Evolutionary conservation across 2,329 filamentous ascomycete species (phyloP).

Genomic region (Sphaceloma murrayae): DNA sequence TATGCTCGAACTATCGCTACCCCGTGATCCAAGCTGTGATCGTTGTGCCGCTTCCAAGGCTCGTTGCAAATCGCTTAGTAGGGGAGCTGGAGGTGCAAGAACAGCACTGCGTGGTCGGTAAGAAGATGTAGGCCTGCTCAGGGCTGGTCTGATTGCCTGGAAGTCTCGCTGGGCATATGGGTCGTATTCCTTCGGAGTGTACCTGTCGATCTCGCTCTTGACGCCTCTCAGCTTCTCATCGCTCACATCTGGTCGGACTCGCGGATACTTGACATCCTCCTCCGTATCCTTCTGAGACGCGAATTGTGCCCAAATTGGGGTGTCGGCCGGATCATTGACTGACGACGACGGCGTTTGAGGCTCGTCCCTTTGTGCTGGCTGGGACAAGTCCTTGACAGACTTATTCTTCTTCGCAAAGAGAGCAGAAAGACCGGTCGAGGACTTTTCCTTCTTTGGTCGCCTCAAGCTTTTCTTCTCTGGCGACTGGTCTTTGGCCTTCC

Average conservation of each 20-base stretch:
- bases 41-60: conserved; percentile 15
- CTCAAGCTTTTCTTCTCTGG: conserved; percentile 31
- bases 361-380: conserved; percentile 58
- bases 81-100: conserved; percentile 7
- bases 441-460: conserved; percentile 60
- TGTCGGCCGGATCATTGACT: conserved; percentile 38
- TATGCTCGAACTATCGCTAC: conserved; percentile 16
- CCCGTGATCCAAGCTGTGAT: conserved; percentile 17
- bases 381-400: conserved; percentile 54
- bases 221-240: conserved; percentile 34
- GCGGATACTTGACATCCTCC: conserved; percentile 15
- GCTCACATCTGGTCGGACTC: conserved; percentile 27
- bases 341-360: conserved; percentile 31
- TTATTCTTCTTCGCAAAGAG: conserved; percentile 62
- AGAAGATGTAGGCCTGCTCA: conserved; percentile 21
- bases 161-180: conserved; percentile 55
- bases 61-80: conserved; percentile 14
- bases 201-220: conserved; percentile 38
- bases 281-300: conserved; percentile 29
- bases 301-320: conserved; percentile 78
- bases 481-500: conserved; percentile 23
- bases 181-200: conserved; percentile 51
- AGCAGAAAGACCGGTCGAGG: conserved; percentile 67
- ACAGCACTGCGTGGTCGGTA: conserved; percentile 25
- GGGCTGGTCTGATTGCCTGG: conserved; percentile 40